Evolutionary conservation across 352 stramenopile genomes (phyloP).

Genomic region (Phytophthora chlamydospora): DNA sequence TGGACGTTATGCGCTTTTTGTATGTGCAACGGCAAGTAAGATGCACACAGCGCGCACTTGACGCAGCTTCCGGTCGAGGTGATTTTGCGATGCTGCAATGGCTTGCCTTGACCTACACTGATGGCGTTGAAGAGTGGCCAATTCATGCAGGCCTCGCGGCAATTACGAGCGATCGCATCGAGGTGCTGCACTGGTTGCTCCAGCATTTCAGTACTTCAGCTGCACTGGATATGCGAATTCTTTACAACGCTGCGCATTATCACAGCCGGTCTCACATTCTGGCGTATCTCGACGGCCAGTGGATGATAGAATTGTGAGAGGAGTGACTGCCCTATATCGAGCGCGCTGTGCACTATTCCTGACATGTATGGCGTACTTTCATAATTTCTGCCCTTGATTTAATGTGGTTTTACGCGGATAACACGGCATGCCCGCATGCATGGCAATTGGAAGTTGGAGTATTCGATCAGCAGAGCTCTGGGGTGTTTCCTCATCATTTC

Average conservation of each 20-base stretch:
- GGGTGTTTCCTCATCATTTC: no score
- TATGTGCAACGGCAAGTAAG: slow-evolving; percentile 18
- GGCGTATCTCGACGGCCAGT: slow-evolving; percentile 29
- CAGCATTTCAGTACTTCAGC: slow-evolving; percentile 6
- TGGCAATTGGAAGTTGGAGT: no score
- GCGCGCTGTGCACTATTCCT: no score
- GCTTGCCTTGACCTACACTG: slow-evolving; percentile 8
- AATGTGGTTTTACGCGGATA: no score
- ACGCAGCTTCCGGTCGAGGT: slow-evolving; percentile 21
- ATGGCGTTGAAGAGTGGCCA: slow-evolving; percentile 17
- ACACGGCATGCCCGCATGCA: no score
- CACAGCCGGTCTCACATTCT: slow-evolving; percentile 32
- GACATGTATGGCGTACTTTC: no score
- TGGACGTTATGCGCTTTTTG: slow-evolving; percentile 40
- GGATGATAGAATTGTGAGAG: slow-evolving; percentile 9
- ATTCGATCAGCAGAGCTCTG: no score
- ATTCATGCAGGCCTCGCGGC: slow-evolving; percentile 27
- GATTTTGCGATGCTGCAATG: slow-evolving; percentile 36
- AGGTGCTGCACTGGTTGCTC: slow-evolving; percentile 36
- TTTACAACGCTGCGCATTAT: slow-evolving; percentile 24
- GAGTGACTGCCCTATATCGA: slow-evolving; percentile 7
- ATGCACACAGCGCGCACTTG: slow-evolving; percentile 29
- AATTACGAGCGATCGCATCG: slow-evolving; percentile 27
- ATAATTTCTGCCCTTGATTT: no score
- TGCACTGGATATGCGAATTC: slow-evolving; percentile 18